Percentiles rank a stretch among this genome's conserved stretches.
phyloP scores from a whole-genome alignment of 1,139 yeast species.

The Saccharomyces pastorianus region DNA sequence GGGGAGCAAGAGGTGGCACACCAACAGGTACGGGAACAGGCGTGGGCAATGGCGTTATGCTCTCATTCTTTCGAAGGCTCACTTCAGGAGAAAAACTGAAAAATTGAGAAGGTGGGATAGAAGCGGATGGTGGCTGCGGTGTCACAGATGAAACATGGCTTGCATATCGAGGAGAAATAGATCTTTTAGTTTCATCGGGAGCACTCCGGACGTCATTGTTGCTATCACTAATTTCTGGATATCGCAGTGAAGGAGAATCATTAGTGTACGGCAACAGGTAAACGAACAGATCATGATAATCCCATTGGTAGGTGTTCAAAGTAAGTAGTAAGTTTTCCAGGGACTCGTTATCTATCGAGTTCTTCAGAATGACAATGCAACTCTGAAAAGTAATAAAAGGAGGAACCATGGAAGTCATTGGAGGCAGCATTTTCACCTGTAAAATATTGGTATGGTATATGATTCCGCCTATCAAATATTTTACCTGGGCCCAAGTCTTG shows the following conservation, averaged over 20 bases:
- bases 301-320: constrained; percentile 29
- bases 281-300: constrained; percentile 25
- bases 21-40: not conserved
- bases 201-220: not conserved
- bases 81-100: not conserved
- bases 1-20: not conserved
- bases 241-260: not conserved
- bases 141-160: not conserved
- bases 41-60: not conserved
- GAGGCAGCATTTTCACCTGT: constrained; percentile 27
- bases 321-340: constrained; percentile 22
- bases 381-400: constrained; percentile 27
- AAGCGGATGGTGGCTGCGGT: not conserved
- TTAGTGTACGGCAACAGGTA: constrained; percentile 14
- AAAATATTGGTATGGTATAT: constrained; percentile 26
- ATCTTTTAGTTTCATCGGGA: not conserved
- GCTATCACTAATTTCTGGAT: not conserved
- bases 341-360: constrained; percentile 14
- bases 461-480: constrained; percentile 28
- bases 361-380: constrained; percentile 23
- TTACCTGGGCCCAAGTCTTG: constrained; percentile 30
- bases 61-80: not conserved
- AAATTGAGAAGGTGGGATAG: not conserved
- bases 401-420: constrained; percentile 27
- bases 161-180: not conserved